Conservation (phyloP, 345 rosid genomes). For the Abelmoschus esculentus region DNA sequence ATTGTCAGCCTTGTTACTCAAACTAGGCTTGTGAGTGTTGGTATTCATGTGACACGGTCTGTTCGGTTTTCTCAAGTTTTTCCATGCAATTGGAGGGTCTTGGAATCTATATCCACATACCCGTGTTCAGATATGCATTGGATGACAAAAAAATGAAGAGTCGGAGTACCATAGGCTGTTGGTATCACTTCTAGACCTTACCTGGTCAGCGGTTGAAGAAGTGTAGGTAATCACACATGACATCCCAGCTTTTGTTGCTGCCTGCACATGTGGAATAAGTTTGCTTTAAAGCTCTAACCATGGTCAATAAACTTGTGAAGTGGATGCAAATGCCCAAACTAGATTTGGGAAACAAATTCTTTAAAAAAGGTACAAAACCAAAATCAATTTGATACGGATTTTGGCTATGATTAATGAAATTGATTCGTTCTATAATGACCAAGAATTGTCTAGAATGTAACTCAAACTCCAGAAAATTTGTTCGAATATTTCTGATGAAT, state of each 20-base stretch:
- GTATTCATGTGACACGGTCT: no score
- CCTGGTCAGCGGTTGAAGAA: conserved; percentile 88
- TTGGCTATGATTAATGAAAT: no score
- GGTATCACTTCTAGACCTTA: conserved; percentile 14
- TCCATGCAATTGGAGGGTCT: no score
- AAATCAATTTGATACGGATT: not conserved
- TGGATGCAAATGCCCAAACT: not conserved
- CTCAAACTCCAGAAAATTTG: not conserved
- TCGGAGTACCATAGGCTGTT: not conserved
- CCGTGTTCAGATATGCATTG: no score
- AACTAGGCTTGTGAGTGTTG: no score
- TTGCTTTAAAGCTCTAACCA: not conserved
- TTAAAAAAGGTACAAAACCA: not conserved
- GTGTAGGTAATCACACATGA: conserved; percentile 77
- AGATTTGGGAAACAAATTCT: not conserved
- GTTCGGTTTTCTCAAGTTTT: no score
- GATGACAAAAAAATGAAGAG: no score
- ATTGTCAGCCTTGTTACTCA: not conserved
- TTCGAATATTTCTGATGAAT: not conserved
- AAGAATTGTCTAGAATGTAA: not conserved
- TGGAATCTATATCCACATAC: no score
- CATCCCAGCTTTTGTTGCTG: conserved; percentile 88
- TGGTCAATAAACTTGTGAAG: not conserved
- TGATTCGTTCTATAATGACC: not conserved
- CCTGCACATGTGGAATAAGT: conserved; percentile 34